phyloP scores from a whole-genome alignment of 2,329 filamentous ascomycete species.

The Helotiales sp. region DNA sequence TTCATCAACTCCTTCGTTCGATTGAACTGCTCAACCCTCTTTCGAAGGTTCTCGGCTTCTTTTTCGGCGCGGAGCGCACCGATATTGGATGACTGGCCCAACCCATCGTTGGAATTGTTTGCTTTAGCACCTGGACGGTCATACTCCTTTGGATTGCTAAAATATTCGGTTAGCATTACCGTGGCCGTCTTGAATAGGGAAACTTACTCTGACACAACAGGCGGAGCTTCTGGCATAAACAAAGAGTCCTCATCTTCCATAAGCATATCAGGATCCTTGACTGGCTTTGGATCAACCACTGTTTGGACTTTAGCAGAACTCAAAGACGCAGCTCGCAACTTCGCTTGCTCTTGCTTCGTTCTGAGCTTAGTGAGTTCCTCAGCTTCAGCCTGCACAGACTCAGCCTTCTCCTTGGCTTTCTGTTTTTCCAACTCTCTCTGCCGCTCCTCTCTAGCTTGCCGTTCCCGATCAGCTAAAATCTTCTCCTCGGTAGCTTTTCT shows the following conservation, averaged over 20 bases:
- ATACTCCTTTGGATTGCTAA: conserved; percentile 1
- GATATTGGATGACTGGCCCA: not conserved
- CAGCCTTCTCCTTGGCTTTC: conserved; percentile 9
- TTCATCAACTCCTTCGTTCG: not conserved
- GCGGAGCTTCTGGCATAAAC: conserved; percentile 20
- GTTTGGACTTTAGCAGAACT: conserved; percentile 20
- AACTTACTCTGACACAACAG: conserved; percentile 1
- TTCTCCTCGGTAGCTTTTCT: conserved; percentile 18
- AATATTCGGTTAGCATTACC: no score
- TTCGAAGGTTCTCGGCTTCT: conserved; percentile 2
- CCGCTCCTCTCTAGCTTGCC: conserved; percentile 17
- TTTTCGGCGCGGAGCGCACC: not conserved
- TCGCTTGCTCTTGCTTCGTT: conserved; percentile 27
- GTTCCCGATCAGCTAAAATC: conserved; percentile 16
- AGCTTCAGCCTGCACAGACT: conserved; percentile 17
- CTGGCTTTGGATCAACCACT: not conserved
- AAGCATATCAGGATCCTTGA: not conserved
- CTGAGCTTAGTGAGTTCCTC: conserved; percentile 22
- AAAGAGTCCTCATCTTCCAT: conserved; percentile 25
- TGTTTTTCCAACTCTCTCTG: conserved; percentile 5
- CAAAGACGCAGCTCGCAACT: conserved; percentile 26
- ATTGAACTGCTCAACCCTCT: not conserved
- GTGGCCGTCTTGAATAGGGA: no score
- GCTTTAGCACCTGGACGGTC: not conserved
- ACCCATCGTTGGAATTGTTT: not conserved